A percentile compares a stretch with the other conserved stretches of the same genome.
phyloP scores from a whole-genome alignment of 78 protist genomes.

The Polysphondylium violaceum region DNA sequence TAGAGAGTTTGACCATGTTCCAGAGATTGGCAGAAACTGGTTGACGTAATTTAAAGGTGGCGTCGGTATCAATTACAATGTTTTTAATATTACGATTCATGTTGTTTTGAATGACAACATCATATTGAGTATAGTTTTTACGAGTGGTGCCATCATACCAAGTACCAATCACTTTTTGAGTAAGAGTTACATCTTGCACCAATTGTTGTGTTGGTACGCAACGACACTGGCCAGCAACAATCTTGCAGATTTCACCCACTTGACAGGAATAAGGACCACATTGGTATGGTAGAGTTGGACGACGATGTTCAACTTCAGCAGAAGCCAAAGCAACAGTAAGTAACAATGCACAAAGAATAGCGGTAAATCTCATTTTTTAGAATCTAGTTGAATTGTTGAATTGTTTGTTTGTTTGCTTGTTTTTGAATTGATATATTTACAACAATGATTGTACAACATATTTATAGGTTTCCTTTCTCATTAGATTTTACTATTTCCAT shows the following conservation, averaged over 20 bases:
- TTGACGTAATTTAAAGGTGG: background rate
- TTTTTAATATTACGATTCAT: background rate
- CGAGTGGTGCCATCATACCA: background rate
- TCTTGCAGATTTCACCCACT: background rate
- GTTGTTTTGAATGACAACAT: background rate
- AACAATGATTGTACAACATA: background rate
- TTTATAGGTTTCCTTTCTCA: no score
- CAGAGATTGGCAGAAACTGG: background rate
- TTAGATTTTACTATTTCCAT: background rate
- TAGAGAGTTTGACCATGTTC: background rate
- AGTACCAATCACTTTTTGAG: background rate
- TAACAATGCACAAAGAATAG: slow-evolving; percentile 3
- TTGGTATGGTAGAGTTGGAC: no score
- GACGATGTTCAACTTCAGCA: slow-evolving; percentile 1
- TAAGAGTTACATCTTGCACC: background rate
- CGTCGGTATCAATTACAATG: background rate
- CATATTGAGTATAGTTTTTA: slow-evolving; percentile 1
- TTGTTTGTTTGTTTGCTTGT: background rate
- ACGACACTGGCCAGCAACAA: background rate
- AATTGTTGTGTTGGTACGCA: background rate
- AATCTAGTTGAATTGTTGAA: background rate
- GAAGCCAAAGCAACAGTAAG: background rate
- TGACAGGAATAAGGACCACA: background rate
- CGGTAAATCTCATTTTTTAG: background rate
- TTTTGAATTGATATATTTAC: background rate